phyloP scores from a whole-genome alignment of 2,329 filamentous ascomycete genomes.

The Talaromyces sp. region DNA sequence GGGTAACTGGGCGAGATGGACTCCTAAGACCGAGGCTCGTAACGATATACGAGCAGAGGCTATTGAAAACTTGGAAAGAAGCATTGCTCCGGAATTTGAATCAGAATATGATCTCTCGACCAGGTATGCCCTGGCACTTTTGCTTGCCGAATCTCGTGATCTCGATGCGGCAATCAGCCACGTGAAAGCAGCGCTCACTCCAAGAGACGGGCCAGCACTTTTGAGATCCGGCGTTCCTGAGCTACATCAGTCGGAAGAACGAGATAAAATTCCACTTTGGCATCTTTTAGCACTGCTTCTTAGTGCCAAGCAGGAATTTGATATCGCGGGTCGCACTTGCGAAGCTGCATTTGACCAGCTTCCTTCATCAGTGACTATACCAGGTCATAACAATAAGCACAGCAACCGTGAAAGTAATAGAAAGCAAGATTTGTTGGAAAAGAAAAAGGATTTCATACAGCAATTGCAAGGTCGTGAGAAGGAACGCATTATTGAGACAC shows the following conservation, averaged over 20 bases:
- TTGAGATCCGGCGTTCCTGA: conserved; percentile 34
- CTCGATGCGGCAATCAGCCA: conserved; percentile 74
- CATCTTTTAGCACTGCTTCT: conserved; percentile 82
- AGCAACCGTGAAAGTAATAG: conserved; percentile 19
- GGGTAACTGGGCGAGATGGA: conserved; percentile 80
- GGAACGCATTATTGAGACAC: conserved; percentile 82
- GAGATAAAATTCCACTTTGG: conserved; percentile 73
- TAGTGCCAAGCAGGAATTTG: conserved; percentile 79
- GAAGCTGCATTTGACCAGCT: conserved; percentile 91
- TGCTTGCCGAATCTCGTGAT: conserved; percentile 84
- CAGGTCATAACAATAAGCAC: conserved; percentile 55
- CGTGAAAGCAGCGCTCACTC: conserved; percentile 64
- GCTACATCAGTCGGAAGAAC: conserved; percentile 28
- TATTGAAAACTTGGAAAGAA: conserved; percentile 67
- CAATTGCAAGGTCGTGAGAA: conserved; percentile 81
- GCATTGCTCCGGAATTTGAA: conserved; percentile 62
- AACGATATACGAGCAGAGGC: conserved; percentile 72
- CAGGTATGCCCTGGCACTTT: conserved; percentile 72
- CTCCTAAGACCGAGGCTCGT: conserved; percentile 67
- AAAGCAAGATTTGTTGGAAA: conserved; percentile 15
- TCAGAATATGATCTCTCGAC: conserved; percentile 66
- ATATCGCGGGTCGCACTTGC: conserved; percentile 73
- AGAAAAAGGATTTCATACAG: conserved; percentile 57
- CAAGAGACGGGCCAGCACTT: not conserved
- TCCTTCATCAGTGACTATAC: conserved; percentile 63